Conservation (phyloP, 768 basidiomycete species). For the Naematelia encephala region DNA sequence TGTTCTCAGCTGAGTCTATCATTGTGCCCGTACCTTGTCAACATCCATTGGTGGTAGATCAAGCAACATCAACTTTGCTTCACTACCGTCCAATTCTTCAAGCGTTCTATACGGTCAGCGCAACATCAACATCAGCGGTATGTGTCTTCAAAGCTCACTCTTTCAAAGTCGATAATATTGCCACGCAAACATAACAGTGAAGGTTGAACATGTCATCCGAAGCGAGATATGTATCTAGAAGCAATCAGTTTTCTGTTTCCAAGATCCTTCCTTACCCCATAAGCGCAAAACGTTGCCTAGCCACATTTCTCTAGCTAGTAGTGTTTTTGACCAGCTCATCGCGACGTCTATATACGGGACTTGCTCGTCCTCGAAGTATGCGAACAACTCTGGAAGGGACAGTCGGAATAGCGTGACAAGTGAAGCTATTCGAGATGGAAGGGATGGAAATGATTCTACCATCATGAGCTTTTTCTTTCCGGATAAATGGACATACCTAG, state of each 20-base stretch:
- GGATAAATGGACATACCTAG: slow-evolving; percentile 25
- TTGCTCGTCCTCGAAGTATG: slow-evolving; percentile 45
- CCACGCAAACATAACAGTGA: slow-evolving; percentile 46
- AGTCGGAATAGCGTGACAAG: slow-evolving; percentile 39
- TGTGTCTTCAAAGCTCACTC: slow-evolving; percentile 25
- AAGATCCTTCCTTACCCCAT: slow-evolving; percentile 34
- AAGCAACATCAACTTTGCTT: slow-evolving; percentile 43
- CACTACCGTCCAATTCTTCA: slow-evolving; percentile 43
- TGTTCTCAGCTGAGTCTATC: neutral
- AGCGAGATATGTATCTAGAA: slow-evolving; percentile 41
- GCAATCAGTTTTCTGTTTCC: slow-evolving; percentile 2
- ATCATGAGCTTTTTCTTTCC: neutral
- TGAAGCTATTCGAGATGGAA: slow-evolving; percentile 35
- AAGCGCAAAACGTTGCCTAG: slow-evolving; percentile 38
- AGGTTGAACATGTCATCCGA: slow-evolving; percentile 45
- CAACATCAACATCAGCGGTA: neutral
- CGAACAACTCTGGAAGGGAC: slow-evolving; percentile 34
- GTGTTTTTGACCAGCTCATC: slow-evolving; percentile 34
- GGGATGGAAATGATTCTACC: slow-evolving; percentile 24
- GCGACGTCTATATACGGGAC: slow-evolving; percentile 36
- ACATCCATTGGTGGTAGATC: slow-evolving; percentile 45
- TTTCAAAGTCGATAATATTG: slow-evolving; percentile 39
- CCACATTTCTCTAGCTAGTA: slow-evolving; percentile 43
- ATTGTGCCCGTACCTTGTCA: slow-evolving; percentile 33
- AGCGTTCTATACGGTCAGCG: slow-evolving; percentile 28